Conservation (phyloP, 257 asterid genomes). For the Coffea eugenioides region DNA sequence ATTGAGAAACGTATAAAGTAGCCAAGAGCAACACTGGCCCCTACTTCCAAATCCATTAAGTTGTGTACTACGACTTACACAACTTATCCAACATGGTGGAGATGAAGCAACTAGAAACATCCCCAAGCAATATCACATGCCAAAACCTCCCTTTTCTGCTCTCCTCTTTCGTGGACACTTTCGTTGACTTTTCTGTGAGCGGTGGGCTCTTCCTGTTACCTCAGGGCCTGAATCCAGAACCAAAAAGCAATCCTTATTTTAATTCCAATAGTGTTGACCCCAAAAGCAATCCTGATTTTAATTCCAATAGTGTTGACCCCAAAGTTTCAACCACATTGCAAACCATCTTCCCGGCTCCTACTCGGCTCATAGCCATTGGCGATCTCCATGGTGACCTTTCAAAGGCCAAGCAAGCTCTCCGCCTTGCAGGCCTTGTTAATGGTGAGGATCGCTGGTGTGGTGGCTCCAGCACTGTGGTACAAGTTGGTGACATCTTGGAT, state of each 20-base stretch:
- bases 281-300: not conserved
- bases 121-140: slow-evolving; percentile 41
- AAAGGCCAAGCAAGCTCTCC: slow-evolving; percentile 70
- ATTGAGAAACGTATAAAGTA: not conserved
- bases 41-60: not conserved
- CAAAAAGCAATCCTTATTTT: not conserved
- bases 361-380: slow-evolving; percentile 81
- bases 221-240: slow-evolving; percentile 26
- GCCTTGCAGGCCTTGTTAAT: slow-evolving; percentile 68
- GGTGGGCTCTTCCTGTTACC: slow-evolving; percentile 78
- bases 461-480: slow-evolving; percentile 78
- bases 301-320: not conserved
- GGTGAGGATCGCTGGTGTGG: slow-evolving; percentile 71
- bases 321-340: slow-evolving; percentile 24
- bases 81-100: not conserved
- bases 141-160: slow-evolving; percentile 52
- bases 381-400: slow-evolving; percentile 93
- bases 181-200: slow-evolving; percentile 88
- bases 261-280: not conserved
- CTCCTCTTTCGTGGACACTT: slow-evolving; percentile 69
- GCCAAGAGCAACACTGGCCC: not conserved
- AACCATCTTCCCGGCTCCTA: slow-evolving; percentile 60
- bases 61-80: not conserved
- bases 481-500: slow-evolving; percentile 85
- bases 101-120: slow-evolving; percentile 22